phyloP scores from a whole-genome alignment of 305 asterid genomes.

The Solanum hybrid region DNA sequence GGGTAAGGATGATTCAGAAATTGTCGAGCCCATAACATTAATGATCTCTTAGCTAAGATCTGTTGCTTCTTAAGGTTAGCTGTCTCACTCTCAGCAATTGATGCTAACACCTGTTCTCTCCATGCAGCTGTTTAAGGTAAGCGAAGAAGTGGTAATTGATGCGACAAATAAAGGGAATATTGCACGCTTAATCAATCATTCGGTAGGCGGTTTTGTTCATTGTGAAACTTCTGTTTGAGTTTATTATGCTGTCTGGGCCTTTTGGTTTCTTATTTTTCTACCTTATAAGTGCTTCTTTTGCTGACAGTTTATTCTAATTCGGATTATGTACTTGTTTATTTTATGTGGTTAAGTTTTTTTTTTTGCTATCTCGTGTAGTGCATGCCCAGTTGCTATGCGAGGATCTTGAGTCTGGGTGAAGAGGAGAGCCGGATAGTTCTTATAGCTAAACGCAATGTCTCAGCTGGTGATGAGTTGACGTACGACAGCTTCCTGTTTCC shows the following conservation, averaged over 20 bases:
- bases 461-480: conserved; percentile 91
- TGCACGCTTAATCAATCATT: conserved; percentile 93
- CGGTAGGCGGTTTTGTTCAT: conserved; percentile 44
- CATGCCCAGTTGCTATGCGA: conserved; percentile 91
- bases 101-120: not conserved
- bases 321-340: not conserved
- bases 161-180: conserved; percentile 87
- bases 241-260: not conserved
- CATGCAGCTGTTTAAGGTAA: conserved; percentile 86
- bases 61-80: not conserved
- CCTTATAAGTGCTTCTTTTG: not conserved
- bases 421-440: conserved; percentile 83
- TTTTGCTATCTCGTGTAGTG: conserved; percentile 45
- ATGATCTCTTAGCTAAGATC: not conserved
- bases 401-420: conserved; percentile 66
- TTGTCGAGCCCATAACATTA: not conserved
- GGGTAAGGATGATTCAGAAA: not conserved
- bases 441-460: conserved; percentile 63
- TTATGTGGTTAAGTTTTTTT: not conserved
- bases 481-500: conserved; percentile 23
- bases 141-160: conserved; percentile 89
- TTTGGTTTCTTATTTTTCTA: not conserved
- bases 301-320: not conserved
- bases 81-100: not conserved
- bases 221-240: not conserved